Evolutionary conservation across 352 stramenopile species (phyloP).

Genomic region (Globisporangium parvum): DNA sequence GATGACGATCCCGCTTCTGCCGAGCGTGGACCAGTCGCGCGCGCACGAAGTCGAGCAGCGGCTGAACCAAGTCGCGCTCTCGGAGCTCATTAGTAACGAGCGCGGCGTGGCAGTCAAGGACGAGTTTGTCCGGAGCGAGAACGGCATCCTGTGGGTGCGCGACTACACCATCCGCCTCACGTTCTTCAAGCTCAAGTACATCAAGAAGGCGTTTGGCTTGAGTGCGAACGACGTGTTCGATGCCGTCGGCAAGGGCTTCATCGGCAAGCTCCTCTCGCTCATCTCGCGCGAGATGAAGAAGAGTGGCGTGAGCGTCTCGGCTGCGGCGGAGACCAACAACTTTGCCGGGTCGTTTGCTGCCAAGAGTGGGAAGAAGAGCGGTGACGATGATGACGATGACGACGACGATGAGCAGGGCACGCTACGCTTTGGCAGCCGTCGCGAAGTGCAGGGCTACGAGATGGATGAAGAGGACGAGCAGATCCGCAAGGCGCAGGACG

Average conservation of each 20-base stretch:
- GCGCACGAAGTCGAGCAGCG: constrained; percentile 80
- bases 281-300: constrained; percentile 95
- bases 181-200: constrained; percentile 92
- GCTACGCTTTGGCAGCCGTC: constrained; percentile 70
- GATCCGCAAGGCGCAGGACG: constrained; percentile 53
- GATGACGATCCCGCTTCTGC: constrained; percentile 95
- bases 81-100: constrained; percentile 91
- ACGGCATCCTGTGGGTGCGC: constrained; percentile 91
- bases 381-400: constrained; percentile 81
- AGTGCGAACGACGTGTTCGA: constrained; percentile 90
- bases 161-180: constrained; percentile 96
- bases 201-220: constrained; percentile 94
- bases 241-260: constrained; percentile 85
- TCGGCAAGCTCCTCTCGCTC: constrained; percentile 90
- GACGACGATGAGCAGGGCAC: constrained; percentile 85
- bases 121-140: constrained; percentile 84
- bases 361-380: constrained; percentile 35
- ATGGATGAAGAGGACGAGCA: constrained; percentile 95
- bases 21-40: constrained; percentile 35
- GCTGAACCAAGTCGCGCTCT: constrained; percentile 92
- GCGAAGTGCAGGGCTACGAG: constrained; percentile 84
- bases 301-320: constrained; percentile 57
- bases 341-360: constrained; percentile 14
- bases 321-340: constrained; percentile 40
- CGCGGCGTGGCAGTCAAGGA: constrained; percentile 91